Conservation (phyloP, 176 grass and related monocot species). For the Miscanthus lutarioriparius region DNA sequence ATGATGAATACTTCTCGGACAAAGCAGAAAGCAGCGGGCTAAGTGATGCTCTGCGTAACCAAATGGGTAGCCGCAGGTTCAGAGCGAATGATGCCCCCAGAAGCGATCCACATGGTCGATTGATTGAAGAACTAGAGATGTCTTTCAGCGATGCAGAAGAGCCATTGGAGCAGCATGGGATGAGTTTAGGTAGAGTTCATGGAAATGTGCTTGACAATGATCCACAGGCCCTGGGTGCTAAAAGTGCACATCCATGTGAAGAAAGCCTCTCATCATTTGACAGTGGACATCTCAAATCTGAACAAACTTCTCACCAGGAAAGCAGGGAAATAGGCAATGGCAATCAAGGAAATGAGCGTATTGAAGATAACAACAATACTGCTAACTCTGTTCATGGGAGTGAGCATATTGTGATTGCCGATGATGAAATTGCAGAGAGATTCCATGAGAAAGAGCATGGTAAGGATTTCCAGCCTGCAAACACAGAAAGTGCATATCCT, state of each 20-base stretch:
- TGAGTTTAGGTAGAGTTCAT: not conserved
- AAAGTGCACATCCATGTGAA: conserved; percentile 51
- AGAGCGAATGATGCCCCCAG: conserved; percentile 31
- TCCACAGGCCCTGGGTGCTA: conserved; percentile 20
- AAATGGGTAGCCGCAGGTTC: conserved; percentile 45
- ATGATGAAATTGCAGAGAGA: not conserved
- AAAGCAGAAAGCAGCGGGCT: conserved; percentile 32
- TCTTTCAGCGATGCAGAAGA: conserved; percentile 53
- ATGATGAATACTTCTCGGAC: conserved; percentile 46
- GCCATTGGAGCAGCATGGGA: conserved; percentile 7
- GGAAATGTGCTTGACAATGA: conserved; percentile 27
- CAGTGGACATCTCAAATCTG: conserved; percentile 35
- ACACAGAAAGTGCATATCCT: conserved; percentile 32
- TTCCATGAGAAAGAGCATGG: conserved; percentile 8
- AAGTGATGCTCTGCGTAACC: conserved; percentile 42
- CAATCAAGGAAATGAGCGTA: not conserved
- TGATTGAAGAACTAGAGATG: conserved; percentile 64
- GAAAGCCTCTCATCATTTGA: conserved; percentile 54
- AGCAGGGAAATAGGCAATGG: not conserved
- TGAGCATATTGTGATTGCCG: not conserved
- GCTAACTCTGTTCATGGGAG: not conserved
- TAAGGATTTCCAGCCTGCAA: conserved; percentile 18
- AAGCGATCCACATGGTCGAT: conserved; percentile 44
- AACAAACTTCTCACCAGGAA: conserved; percentile 28
- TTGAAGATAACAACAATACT: not conserved